Conservation (phyloP, 23 red algal genomes). For the Agarophyton chilense region DNA sequence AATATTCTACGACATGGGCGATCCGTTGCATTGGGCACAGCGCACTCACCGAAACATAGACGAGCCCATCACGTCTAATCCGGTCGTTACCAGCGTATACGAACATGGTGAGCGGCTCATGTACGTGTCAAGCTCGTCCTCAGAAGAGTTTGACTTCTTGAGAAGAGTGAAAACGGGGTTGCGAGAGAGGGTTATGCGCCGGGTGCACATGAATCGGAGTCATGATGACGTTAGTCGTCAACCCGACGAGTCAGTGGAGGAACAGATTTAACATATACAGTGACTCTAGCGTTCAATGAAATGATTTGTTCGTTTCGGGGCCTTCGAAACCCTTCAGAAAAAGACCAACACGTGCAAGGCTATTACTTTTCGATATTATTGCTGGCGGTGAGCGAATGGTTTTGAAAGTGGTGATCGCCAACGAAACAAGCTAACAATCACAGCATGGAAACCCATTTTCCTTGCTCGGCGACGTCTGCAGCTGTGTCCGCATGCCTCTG, state of each 20-base stretch:
- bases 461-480: too few species aligned
- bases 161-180: not conserved
- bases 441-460: too few species aligned
- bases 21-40: constrained; percentile 26
- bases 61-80: not conserved
- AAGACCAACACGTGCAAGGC: too few species aligned
- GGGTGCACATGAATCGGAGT: too few species aligned
- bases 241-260: not conserved
- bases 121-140: not conserved
- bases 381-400: too few species aligned
- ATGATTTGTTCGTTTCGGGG: too few species aligned
- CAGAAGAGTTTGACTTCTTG: not conserved
- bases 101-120: constrained; percentile 19
- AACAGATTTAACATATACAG: not conserved
- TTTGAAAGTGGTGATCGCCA: too few species aligned
- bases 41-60: not conserved
- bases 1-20: constrained; percentile 5
- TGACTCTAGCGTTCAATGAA: not conserved
- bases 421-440: too few species aligned
- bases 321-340: too few species aligned
- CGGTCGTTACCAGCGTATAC: constrained; percentile 9
- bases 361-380: too few species aligned
- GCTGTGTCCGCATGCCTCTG: too few species aligned
- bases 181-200: not conserved
- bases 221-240: too few species aligned